Percentiles rank a stretch among this genome's conserved stretches.
Evolutionary conservation across 805 yeast genomes (phyloP).

Genomic region (Blastobotrys chiropterorum): DNA sequence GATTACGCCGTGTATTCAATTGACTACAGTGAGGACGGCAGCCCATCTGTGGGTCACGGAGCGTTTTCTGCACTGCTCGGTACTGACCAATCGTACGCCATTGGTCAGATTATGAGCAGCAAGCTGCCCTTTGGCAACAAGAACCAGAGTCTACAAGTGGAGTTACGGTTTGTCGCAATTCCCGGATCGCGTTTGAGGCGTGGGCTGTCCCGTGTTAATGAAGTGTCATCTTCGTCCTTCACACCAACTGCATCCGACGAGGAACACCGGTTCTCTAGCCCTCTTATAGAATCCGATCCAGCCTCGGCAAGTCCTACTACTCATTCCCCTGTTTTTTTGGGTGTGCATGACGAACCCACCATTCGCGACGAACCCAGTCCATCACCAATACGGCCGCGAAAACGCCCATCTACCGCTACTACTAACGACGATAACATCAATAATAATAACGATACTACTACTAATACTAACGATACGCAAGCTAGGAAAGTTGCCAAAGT

Average conservation of each 20-base stretch:
- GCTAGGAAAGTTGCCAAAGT: too few species aligned
- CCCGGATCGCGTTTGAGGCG: background rate
- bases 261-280: background rate
- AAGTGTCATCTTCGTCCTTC: background rate
- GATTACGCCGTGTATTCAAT: constrained; percentile 37
- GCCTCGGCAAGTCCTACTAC: background rate
- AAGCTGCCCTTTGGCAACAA: background rate
- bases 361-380: background rate
- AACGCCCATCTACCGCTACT: background rate
- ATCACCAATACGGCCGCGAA: background rate
- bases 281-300: background rate
- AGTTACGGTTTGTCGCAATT: background rate
- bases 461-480: background rate
- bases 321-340: background rate
- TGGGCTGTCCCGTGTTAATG: background rate
- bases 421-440: background rate
- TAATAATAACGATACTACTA: background rate
- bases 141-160: background rate
- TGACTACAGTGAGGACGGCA: constrained; percentile 34
- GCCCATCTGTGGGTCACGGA: constrained; percentile 38
- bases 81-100: constrained; percentile 8
- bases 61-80: constrained; percentile 21
- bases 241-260: background rate
- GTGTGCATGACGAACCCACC: background rate
- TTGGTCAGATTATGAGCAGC: background rate